Percentiles rank a stretch among this genome's conserved stretches.
Conservation (phyloP, 371 early-diverging fungal genomes). For the Mucor irregularis region DNA sequence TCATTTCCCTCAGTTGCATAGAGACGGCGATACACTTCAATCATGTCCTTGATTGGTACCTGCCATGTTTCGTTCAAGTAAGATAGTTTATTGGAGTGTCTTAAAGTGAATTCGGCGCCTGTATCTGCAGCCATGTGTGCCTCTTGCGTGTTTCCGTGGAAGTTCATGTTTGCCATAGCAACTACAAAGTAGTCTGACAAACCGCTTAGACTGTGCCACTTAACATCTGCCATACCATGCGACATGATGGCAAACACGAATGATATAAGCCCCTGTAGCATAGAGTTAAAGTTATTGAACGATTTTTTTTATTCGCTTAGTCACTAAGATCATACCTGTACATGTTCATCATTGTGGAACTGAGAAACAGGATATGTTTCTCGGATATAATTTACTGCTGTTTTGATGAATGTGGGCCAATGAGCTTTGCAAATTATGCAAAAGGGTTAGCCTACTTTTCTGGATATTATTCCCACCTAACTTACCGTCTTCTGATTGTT, state of each 20-base stretch:
- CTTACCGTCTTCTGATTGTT: conserved; percentile 57
- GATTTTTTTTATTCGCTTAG: no score
- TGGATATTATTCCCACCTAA: not conserved
- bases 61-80: conserved; percentile 67
- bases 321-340: conserved; percentile 32
- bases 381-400: conserved; percentile 63
- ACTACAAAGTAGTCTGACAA: conserved; percentile 72
- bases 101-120: conserved; percentile 79
- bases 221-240: conserved; percentile 81
- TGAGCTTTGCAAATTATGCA: conserved; percentile 58
- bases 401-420: conserved; percentile 81
- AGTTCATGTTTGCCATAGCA: conserved; percentile 66
- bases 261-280: conserved; percentile 59
- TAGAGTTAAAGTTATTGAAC: no score
- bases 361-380: conserved; percentile 29
- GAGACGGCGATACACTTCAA: conserved; percentile 66
- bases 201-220: conserved; percentile 81
- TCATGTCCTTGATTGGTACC: conserved; percentile 75
- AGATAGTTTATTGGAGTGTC: conserved; percentile 43
- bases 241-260: conserved; percentile 83
- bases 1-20: conserved; percentile 13
- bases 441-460: not conserved
- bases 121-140: conserved; percentile 79
- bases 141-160: conserved; percentile 53
- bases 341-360: conserved; percentile 22